Conservation (phyloP, 805 yeast species). For the Kodamaea restingae region DNA sequence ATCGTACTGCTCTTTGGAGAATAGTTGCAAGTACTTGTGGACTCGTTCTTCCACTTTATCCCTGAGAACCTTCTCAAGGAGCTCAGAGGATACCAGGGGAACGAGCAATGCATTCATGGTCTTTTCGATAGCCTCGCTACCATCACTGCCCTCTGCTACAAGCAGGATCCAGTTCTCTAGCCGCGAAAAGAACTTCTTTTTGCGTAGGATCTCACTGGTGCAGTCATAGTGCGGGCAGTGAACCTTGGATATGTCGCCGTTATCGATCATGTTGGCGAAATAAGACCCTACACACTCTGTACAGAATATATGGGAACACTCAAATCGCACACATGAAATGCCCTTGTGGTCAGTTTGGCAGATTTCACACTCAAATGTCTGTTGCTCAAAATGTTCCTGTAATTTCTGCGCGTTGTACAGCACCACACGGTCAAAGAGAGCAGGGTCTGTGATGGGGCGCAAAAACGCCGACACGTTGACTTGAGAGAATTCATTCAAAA, state of each 20-base stretch:
- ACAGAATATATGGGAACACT: constrained; percentile 70
- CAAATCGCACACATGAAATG: constrained; percentile 27
- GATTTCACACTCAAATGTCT: constrained; percentile 51
- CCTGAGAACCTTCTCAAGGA: constrained; percentile 29
- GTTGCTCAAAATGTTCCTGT: constrained; percentile 24
- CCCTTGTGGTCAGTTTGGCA: constrained; percentile 53
- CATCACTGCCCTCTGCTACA: constrained; percentile 7
- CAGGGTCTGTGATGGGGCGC: background rate
- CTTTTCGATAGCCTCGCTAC: constrained; percentile 4
- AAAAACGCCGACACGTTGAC: constrained; percentile 7
- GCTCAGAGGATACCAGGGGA: constrained; percentile 33
- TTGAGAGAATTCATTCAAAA: constrained; percentile 24
- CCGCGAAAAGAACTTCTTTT: constrained; percentile 17
- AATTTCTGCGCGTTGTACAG: constrained; percentile 19
- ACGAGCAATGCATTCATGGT: constrained; percentile 28
- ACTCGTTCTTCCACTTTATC: constrained; percentile 19
- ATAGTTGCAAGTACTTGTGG: constrained; percentile 37
- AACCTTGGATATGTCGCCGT: constrained; percentile 48
- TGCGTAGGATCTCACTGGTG: constrained; percentile 23
- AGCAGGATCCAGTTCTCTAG: constrained; percentile 20
- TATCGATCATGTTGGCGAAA: constrained; percentile 35
- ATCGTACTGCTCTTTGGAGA: constrained; percentile 37
- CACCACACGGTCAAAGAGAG: constrained; percentile 6
- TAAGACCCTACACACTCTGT: constrained; percentile 47
- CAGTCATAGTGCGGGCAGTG: constrained; percentile 59